These are phyloP conservation scores for Massarina eburnea DNA, from an alignment of 2,329 filamentous ascomycete species.

Conservation along the genomic window DNA sequence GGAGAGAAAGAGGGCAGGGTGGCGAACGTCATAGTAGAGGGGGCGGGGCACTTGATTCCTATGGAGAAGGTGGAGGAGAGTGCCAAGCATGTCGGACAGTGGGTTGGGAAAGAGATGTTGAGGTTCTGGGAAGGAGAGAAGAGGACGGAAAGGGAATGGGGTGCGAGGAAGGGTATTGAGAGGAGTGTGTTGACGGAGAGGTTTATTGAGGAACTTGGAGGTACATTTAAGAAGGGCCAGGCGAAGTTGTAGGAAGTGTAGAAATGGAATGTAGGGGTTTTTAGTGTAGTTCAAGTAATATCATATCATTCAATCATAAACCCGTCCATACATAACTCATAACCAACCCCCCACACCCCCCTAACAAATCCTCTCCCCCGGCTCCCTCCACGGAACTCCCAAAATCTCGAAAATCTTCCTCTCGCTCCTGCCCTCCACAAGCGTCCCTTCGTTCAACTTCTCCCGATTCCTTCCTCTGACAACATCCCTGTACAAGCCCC, in stretches of 20 bases:
- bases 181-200: slow-evolving; percentile 30
- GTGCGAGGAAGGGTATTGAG: slow-evolving; percentile 27
- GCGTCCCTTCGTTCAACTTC: slow-evolving; percentile 66
- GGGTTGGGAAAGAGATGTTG: slow-evolving; percentile 42
- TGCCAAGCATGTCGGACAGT: slow-evolving; percentile 54
- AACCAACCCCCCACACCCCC: neutral
- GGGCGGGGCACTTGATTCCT: slow-evolving; percentile 76
- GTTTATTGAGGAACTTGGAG: slow-evolving; percentile 33
- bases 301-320: too few species aligned
- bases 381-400: slow-evolving; percentile 78
- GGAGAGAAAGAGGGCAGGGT: slow-evolving; percentile 67
- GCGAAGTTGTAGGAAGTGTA: slow-evolving; percentile 24
- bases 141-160: slow-evolving; percentile 37
- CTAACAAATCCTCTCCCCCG: slow-evolving; percentile 41
- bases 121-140: slow-evolving; percentile 41
- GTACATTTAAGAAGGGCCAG: slow-evolving; percentile 16
- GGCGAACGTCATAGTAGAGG: slow-evolving; percentile 63
- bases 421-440: slow-evolving; percentile 77
- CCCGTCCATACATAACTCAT: too few species aligned
- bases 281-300: too few species aligned
- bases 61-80: slow-evolving; percentile 74
- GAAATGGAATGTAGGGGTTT: too few species aligned
- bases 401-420: slow-evolving; percentile 77
- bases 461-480: slow-evolving; percentile 59
- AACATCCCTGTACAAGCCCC: slow-evolving; percentile 73